Evolutionary conservation across 805 yeast species (phyloP).

Genomic region (Candida broadrunensis): DNA sequence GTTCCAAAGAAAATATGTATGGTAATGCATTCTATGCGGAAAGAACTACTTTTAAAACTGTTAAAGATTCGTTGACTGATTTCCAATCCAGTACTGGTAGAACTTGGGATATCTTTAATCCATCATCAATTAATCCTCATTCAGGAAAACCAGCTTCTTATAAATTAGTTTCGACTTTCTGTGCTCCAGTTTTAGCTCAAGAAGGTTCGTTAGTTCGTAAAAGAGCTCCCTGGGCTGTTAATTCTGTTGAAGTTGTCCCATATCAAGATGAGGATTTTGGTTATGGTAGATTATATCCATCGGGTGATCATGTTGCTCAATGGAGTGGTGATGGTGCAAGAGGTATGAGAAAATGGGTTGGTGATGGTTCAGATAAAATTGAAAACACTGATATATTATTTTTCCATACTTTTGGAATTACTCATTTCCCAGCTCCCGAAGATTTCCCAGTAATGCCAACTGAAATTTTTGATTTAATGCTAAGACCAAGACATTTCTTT

Average conservation of each 20-base stretch:
- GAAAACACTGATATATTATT: slow-evolving; percentile 70
- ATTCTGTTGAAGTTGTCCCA: slow-evolving; percentile 66
- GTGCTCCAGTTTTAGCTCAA: slow-evolving; percentile 71
- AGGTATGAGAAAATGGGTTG: slow-evolving; percentile 70
- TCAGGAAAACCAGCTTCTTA: slow-evolving; percentile 75
- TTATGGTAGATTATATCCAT: slow-evolving; percentile 68
- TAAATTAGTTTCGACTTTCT: slow-evolving; percentile 72
- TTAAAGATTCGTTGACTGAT: slow-evolving; percentile 61
- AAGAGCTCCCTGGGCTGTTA: slow-evolving; percentile 80
- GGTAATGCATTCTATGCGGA: slow-evolving; percentile 75
- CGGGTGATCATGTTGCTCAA: slow-evolving; percentile 76
- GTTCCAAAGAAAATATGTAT: slow-evolving; percentile 67
- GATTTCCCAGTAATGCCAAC: slow-evolving; percentile 91
- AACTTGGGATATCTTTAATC: slow-evolving; percentile 78
- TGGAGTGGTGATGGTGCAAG: slow-evolving; percentile 66
- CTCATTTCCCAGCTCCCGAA: slow-evolving; percentile 87
- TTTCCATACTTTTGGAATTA: slow-evolving; percentile 81
- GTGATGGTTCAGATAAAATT: slow-evolving; percentile 54
- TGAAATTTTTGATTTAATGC: slow-evolving; percentile 69
- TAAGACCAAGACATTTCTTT: slow-evolving; percentile 80
- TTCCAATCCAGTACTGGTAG: slow-evolving; percentile 62
- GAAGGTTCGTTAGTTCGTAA: slow-evolving; percentile 72
- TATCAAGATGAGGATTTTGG: slow-evolving; percentile 53
- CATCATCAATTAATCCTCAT: slow-evolving; percentile 60
- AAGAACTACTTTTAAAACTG: slow-evolving; percentile 65